phyloP scores from a whole-genome alignment of 2,329 filamentous ascomycete genomes.

The Arthrobotrys pseudoclavata region DNA sequence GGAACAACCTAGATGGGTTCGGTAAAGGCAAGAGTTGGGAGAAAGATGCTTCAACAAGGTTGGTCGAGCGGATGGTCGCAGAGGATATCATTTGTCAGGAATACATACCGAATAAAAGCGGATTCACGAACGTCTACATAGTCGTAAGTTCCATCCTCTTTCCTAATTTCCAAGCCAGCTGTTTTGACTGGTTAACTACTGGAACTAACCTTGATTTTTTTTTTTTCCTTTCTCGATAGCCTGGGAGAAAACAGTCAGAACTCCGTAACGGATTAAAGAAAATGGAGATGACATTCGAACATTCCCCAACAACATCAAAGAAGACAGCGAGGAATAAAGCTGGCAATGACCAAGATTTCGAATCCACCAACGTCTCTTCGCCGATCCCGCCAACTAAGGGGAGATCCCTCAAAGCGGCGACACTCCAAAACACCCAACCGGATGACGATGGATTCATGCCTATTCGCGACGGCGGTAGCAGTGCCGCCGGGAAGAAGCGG shows the following conservation, averaged over 20 bases:
- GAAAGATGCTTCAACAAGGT: constrained; percentile 81
- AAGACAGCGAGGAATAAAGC: constrained; percentile 64
- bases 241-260: constrained; percentile 64
- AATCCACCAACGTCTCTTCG: constrained; percentile 78
- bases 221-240: constrained; percentile 63
- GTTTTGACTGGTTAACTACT: neutral
- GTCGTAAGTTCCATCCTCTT: constrained; percentile 69
- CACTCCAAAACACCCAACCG: constrained; percentile 62
- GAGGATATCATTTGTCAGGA: constrained; percentile 81
- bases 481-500: constrained; percentile 23
- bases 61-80: constrained; percentile 82
- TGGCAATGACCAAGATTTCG: constrained; percentile 69
- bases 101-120: constrained; percentile 74
- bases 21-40: constrained; percentile 79
- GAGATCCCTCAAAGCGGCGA: constrained; percentile 56
- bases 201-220: neutral
- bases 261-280: constrained; percentile 61
- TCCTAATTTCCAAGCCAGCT: constrained; percentile 39
- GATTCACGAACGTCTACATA: constrained; percentile 82
- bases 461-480: constrained; percentile 63
- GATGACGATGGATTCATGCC: constrained; percentile 54
- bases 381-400: constrained; percentile 67
- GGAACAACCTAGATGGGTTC: constrained; percentile 72
- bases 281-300: constrained; percentile 64
- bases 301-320: constrained; percentile 63